phyloP scores from a whole-genome alignment of 225 moss, liverwort and hornwort species.

The Anthoceros angustus region DNA sequence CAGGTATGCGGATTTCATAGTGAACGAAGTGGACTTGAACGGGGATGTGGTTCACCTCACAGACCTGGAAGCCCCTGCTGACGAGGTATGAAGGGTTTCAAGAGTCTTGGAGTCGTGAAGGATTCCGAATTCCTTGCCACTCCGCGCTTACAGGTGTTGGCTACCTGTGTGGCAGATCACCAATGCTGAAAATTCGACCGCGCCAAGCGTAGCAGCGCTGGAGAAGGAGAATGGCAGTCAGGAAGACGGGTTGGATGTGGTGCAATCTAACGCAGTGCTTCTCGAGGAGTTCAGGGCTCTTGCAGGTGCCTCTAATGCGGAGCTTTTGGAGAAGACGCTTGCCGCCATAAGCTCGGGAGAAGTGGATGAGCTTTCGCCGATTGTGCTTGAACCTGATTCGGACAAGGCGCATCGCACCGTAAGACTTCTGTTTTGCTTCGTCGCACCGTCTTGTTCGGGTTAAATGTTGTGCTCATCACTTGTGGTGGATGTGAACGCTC shows the following conservation, averaged over 20 bases:
- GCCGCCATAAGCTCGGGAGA: slow-evolving; percentile 41
- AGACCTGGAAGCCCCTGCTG: slow-evolving; percentile 38
- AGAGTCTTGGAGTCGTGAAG: too few relatives aligned
- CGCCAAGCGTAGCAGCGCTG: too few relatives aligned
- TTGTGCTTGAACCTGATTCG: slow-evolving; percentile 61
- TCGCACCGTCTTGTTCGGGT: background rate
- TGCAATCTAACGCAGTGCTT: slow-evolving; percentile 11
- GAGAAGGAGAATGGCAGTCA: slow-evolving; percentile 12
- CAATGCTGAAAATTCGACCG: slow-evolving; percentile 8
- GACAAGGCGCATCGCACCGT: slow-evolving; percentile 86
- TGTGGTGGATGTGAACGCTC: slow-evolving; percentile 6
- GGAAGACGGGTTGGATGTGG: slow-evolving; percentile 16
- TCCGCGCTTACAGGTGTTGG: too few relatives aligned
- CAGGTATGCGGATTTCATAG: slow-evolving; percentile 92
- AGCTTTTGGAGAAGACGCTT: slow-evolving; percentile 42
- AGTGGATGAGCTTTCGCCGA: slow-evolving; percentile 33
- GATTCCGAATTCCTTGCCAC: too few relatives aligned
- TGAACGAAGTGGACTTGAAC: slow-evolving; percentile 65
- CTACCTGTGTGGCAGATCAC: background rate
- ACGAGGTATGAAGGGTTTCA: too few relatives aligned
- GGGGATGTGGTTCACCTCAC: slow-evolving; percentile 52
- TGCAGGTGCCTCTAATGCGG: slow-evolving; percentile 50
- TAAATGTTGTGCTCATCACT: too few relatives aligned
- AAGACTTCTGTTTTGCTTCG: slow-evolving; percentile 10
- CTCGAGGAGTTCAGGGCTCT: slow-evolving; percentile 54